Percentiles rank a stretch among this genome's conserved stretches.
Evolutionary conservation across 331 rosid species (phyloP).

Genomic region (Quercus tomentella): DNA sequence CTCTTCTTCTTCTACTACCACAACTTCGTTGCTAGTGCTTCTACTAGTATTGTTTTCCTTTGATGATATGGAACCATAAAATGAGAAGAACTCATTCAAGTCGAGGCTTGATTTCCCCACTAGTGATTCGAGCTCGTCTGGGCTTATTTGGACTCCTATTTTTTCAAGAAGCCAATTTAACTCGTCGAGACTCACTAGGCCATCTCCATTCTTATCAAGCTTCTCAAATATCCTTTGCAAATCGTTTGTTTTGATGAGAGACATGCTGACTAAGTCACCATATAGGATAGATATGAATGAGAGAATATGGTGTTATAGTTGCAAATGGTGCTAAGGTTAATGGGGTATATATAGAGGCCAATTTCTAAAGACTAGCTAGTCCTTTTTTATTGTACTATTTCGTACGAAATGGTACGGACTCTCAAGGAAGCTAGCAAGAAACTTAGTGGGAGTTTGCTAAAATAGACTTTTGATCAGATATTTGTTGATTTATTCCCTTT

Average conservation of each 20-base stretch:
- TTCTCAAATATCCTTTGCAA: constrained; percentile 66
- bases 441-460: not conserved
- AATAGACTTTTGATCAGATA: not conserved
- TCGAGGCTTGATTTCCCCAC: constrained; percentile 47
- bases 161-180: constrained; percentile 43
- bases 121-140: constrained; percentile 45
- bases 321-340: not conserved
- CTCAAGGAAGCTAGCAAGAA: constrained; percentile 3
- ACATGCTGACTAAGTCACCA: constrained; percentile 23
- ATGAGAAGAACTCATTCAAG: constrained; percentile 54
- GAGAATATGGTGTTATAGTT: no score
- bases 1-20: not conserved
- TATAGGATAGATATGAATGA: not conserved
- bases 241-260: constrained; percentile 37
- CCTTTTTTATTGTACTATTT: not conserved
- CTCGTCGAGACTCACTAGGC: constrained; percentile 56
- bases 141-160: constrained; percentile 22
- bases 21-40: not conserved
- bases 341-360: not conserved
- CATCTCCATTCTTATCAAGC: constrained; percentile 63
- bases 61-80: constrained; percentile 47
- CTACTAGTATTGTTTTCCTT: constrained; percentile 1
- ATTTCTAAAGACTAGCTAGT: no score
- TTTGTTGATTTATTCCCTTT: no score
- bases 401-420: not conserved